phyloP scores from a whole-genome alignment of 1,284 basidiomycete species.

The Calocybe gambosa region DNA sequence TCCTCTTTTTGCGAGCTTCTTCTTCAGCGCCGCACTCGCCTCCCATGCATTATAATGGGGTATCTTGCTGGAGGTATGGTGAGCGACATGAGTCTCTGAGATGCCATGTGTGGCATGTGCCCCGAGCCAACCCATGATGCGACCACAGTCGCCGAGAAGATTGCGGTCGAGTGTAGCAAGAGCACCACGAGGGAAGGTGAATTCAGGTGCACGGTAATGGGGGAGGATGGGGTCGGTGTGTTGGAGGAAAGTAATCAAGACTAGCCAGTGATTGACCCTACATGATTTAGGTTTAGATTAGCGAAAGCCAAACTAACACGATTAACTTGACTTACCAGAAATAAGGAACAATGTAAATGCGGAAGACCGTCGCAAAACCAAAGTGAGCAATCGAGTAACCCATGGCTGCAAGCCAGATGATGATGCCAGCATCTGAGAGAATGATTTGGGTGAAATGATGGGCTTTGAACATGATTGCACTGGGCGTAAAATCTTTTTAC shows the following conservation, averaged over 20 bases:
- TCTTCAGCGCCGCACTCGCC: slow-evolving; percentile 84
- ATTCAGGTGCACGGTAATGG: slow-evolving; percentile 88
- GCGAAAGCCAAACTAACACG: background rate
- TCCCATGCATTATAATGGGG: slow-evolving; percentile 96
- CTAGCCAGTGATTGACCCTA: slow-evolving; percentile 85
- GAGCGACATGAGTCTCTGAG: slow-evolving; percentile 88
- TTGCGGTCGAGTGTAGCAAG: slow-evolving; percentile 90
- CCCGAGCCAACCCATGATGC: slow-evolving; percentile 71
- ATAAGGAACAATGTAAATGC: slow-evolving; percentile 86
- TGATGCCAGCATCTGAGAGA: slow-evolving; percentile 81
- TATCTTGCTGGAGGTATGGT: slow-evolving; percentile 91
- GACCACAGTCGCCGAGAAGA: slow-evolving; percentile 77
- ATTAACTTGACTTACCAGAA: slow-evolving; percentile 58
- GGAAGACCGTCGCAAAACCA: slow-evolving; percentile 74
- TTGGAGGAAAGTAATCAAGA: slow-evolving; percentile 92
- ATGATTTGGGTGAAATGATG: slow-evolving; percentile 80
- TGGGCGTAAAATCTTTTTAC: slow-evolving; percentile 73
- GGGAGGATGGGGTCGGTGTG: slow-evolving; percentile 95
- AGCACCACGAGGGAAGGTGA: slow-evolving; percentile 94
- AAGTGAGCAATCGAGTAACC: slow-evolving; percentile 54
- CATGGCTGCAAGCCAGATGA: slow-evolving; percentile 66
- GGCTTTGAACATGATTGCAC: slow-evolving; percentile 79
- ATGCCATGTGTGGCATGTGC: slow-evolving; percentile 81
- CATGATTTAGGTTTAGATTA: slow-evolving; percentile 4
- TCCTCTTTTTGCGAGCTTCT: slow-evolving; percentile 62